Conservation (phyloP, 345 rosid species). For the Boechera divaricarpa region DNA sequence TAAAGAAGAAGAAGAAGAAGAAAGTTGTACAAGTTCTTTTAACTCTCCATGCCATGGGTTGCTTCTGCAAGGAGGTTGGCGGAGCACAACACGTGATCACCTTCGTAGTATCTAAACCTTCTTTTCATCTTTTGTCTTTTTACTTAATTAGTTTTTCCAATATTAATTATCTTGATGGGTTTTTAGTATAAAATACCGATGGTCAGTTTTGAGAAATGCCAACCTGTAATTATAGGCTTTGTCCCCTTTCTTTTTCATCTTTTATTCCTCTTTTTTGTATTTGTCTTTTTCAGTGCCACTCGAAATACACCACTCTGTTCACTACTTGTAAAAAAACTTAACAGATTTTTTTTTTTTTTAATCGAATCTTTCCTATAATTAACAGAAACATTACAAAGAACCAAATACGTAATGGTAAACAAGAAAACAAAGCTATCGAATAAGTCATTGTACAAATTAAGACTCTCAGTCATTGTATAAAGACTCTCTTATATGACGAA, state of each 20-base stretch:
- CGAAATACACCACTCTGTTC: constrained; percentile 7
- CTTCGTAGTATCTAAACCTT: background rate
- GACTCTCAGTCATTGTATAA: background rate
- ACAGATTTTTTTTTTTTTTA: background rate
- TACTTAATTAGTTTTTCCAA: background rate
- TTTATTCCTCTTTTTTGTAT: constrained; percentile 16
- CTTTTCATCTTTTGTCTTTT: constrained; percentile 21
- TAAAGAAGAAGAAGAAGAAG: background rate
- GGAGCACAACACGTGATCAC: constrained; percentile 21
- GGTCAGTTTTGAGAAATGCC: constrained; percentile 15
- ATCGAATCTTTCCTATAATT: background rate
- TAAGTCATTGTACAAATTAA: background rate
- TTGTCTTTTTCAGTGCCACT: background rate
- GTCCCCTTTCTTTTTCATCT: background rate
- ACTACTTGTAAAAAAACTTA: background rate
- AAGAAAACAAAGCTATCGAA: background rate
- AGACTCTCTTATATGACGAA: no score
- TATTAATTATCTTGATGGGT: constrained; percentile 6
- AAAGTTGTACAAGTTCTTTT: background rate
- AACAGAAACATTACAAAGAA: background rate
- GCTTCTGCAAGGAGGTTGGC: background rate
- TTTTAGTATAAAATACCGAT: background rate
- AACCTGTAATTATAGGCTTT: constrained; percentile 9
- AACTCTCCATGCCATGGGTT: background rate
- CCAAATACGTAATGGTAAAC: background rate